Conservation (phyloP, 2,329 filamentous ascomycete species). For the Eutypa lata region DNA sequence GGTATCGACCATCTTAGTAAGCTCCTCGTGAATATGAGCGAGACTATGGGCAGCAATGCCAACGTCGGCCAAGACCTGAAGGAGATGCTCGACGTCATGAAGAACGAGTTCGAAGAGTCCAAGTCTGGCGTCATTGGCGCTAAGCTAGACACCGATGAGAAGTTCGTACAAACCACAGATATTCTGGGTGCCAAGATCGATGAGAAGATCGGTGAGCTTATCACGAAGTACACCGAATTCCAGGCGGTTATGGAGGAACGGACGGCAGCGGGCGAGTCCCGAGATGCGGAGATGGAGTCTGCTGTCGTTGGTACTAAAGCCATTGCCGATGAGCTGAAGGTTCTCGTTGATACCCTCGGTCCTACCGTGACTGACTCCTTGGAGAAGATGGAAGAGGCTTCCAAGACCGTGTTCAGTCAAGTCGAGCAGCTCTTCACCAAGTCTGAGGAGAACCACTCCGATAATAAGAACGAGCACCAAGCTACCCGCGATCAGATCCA, state of each 20-base stretch:
- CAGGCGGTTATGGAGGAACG: slow-evolving; percentile 72
- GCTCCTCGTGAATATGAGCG: slow-evolving; percentile 63
- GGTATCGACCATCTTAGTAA: slow-evolving; percentile 72
- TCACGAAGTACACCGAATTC: slow-evolving; percentile 85
- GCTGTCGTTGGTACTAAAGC: slow-evolving; percentile 72
- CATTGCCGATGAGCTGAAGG: slow-evolving; percentile 81
- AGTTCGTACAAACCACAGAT: slow-evolving; percentile 59
- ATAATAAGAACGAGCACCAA: slow-evolving; percentile 75
- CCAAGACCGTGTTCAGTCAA: slow-evolving; percentile 78
- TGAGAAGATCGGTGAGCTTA: slow-evolving; percentile 69
- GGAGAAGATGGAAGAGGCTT: slow-evolving; percentile 84
- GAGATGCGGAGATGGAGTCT: slow-evolving; percentile 69
- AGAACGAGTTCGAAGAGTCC: slow-evolving; percentile 82
- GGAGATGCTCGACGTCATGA: slow-evolving; percentile 72
- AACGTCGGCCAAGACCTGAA: slow-evolving; percentile 61
- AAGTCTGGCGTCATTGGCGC: slow-evolving; percentile 74
- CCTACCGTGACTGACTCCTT: slow-evolving; percentile 76
- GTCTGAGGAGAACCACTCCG: slow-evolving; percentile 70
- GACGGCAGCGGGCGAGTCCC: slow-evolving; percentile 68
- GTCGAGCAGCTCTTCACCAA: slow-evolving; percentile 77
- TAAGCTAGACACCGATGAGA: slow-evolving; percentile 82
- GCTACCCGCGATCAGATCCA: slow-evolving; percentile 78
- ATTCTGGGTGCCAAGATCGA: slow-evolving; percentile 55
- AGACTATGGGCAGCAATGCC: slow-evolving; percentile 57
- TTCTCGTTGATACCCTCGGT: slow-evolving; percentile 81